Conservation (phyloP, 2,329 filamentous ascomycete species). For the Aspergillus niger region DNA sequence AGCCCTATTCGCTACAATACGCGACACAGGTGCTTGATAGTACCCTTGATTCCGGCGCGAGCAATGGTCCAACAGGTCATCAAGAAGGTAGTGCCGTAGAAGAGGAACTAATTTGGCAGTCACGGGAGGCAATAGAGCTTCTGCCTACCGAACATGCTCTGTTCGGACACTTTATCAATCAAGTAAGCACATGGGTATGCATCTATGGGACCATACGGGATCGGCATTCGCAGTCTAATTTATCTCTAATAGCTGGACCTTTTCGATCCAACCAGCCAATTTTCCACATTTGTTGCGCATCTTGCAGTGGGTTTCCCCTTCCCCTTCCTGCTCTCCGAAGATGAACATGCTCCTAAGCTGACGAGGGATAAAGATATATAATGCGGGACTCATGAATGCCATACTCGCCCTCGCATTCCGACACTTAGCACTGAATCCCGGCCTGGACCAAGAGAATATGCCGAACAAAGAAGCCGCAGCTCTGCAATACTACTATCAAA, state of each 20-base stretch:
- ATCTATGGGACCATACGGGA: too few relatives aligned
- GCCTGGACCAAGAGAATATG: neutral
- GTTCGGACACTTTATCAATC: slow-evolving; percentile 18
- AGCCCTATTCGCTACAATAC: neutral
- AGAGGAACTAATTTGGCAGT: slow-evolving; percentile 11
- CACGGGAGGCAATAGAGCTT: slow-evolving; percentile 14
- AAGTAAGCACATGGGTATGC: slow-evolving; percentile 32
- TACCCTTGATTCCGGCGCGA: neutral
- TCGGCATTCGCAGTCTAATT: neutral
- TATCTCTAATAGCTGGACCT: slow-evolving; percentile 38
- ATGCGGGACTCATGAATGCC: slow-evolving; percentile 5
- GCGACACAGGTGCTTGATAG: neutral
- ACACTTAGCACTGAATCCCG: neutral
- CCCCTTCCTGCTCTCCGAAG: slow-evolving; percentile 41
- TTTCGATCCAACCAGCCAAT: slow-evolving; percentile 46
- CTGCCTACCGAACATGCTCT: slow-evolving; percentile 12
- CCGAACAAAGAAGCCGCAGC: slow-evolving; percentile 38
- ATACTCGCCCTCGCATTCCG: slow-evolving; percentile 17
- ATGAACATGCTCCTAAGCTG: slow-evolving; percentile 59
- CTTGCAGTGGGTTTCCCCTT: slow-evolving; percentile 48
- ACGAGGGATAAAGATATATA: slow-evolving; percentile 37
- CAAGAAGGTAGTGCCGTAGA: neutral
- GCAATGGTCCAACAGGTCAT: neutral
- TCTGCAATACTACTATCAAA: slow-evolving; percentile 63
- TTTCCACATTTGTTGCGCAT: slow-evolving; percentile 41